Evolutionary conservation across 2,329 filamentous ascomycete genomes (phyloP), one percentile per base, ranked within the genome.

Genomic region (Diaporthe amygdali): DNA sequence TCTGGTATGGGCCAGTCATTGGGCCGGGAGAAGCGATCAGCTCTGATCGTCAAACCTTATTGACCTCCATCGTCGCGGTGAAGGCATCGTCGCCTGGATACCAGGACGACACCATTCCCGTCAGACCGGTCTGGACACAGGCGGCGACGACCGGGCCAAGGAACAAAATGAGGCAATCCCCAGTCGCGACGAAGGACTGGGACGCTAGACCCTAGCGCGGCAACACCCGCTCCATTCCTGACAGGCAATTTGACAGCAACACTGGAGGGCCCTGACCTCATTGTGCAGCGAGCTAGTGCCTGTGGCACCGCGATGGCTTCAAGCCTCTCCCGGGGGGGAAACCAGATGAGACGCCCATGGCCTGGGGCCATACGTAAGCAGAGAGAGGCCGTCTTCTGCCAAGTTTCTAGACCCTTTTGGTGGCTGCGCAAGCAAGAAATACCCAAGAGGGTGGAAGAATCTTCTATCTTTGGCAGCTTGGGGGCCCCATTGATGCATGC

Each of bases 271-370:
- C 20, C 66, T 68, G 66, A 68, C 66, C 66, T 68, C 66, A 68
- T 68, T n/a, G 66, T 68, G 66, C 66, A 68, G 66, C 51, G 52
- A 59, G 66, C 66, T 68, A 68, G 66, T 34, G 37, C 39, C 64
- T 27, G 66, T 46, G 51, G 22, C 66, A 68, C 41, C 51, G 66
- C 51, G 66, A 68, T 55, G 66, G 46, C 66, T 46, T 68, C 66
- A 54, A 55, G 37, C 30, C 64, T 17, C 34, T 34, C 63, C 47
- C 37, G 37, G 22, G n/a, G n/a, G n/a, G 7, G 9, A 46, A n/a
- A 44, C 10, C 8, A 37, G 37, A 51, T 17, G 46, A 46, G 25
- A 22, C 8, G 17, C n/a, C 27, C 17, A 46, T 17, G 39, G 52
- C 25, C 37, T 12, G 8, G 32, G 25, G 5, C 46, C 41, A 49